These are phyloP conservation scores for Chlamydomonas sphaeroides DNA, from an alignment of 139 green algal species.

Conservation along the genomic window DNA sequence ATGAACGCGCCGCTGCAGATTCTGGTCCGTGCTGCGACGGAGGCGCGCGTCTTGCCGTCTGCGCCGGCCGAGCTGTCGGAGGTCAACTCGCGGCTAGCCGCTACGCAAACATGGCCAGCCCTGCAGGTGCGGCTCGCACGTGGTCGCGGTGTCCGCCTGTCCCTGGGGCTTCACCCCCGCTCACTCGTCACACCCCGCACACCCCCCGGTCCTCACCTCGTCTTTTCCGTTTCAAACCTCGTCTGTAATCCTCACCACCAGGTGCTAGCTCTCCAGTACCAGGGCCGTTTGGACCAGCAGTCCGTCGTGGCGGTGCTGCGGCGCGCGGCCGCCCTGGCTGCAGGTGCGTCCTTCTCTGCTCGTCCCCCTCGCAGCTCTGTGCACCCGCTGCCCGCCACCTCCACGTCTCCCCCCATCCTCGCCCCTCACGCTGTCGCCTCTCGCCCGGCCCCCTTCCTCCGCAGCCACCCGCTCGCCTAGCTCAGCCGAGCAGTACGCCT, in stretches of 20 bases:
- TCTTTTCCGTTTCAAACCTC: too few relatives aligned
- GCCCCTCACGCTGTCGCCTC: neutral
- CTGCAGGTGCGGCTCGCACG: neutral
- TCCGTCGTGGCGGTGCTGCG: constrained; percentile 4
- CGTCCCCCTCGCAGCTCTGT: too few relatives aligned
- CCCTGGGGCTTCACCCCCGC: too few relatives aligned
- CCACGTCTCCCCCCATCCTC: too few relatives aligned
- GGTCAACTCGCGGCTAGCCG: neutral
- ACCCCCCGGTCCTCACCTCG: neutral
- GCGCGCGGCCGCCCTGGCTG: constrained; percentile 6
- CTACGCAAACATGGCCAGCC: constrained; percentile 10
- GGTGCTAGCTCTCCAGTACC: constrained; percentile 36
- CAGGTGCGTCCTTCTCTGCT: neutral
- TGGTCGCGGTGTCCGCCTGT: neutral
- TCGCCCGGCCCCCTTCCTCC: neutral
- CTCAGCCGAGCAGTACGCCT: constrained; percentile 9
- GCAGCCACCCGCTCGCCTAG: neutral
- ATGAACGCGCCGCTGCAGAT: constrained; percentile 14
- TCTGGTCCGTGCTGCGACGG: neutral
- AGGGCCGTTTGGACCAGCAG: constrained; percentile 15
- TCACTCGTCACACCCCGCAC: too few relatives aligned
- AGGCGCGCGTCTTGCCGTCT: neutral
- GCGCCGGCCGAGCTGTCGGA: constrained; percentile 7
- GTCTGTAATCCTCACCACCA: too few relatives aligned
- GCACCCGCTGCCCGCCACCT: too few relatives aligned